Evolutionary conservation across 2,329 filamentous ascomycete species (phyloP).

Genomic region (Magnaporthiopsis rhizophila): DNA sequence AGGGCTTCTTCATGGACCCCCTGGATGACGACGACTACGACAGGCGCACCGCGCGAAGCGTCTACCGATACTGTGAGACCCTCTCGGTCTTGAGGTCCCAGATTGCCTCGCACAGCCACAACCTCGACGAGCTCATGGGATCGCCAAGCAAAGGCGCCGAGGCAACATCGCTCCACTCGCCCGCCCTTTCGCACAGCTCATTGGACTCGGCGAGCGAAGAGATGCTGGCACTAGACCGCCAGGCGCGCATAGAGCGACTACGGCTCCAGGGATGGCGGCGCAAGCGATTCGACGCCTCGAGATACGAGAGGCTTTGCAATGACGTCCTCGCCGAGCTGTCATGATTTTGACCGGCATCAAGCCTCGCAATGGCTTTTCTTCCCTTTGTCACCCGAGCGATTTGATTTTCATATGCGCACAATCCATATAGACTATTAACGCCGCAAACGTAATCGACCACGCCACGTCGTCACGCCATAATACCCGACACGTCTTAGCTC

Average conservation of each 20-base stretch:
- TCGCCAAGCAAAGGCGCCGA: constrained; percentile 12
- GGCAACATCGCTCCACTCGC: constrained; percentile 13
- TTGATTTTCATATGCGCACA: too few relatives aligned
- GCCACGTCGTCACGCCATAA: too few relatives aligned
- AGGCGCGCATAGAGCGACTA: constrained; percentile 45
- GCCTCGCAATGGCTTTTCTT: too few relatives aligned
- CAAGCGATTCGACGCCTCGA: constrained; percentile 43
- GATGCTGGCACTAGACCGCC: constrained; percentile 32
- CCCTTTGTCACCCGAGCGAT: too few relatives aligned
- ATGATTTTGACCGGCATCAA: constrained; percentile 11
- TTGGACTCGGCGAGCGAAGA: constrained; percentile 21
- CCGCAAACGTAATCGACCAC: too few relatives aligned
- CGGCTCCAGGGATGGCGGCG: constrained; percentile 47
- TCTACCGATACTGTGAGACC: constrained; percentile 41
- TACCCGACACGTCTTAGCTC: too few relatives aligned
- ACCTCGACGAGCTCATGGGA: constrained; percentile 33
- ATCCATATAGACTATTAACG: too few relatives aligned
- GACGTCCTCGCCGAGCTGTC: constrained; percentile 42
- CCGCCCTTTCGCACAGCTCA: too few relatives aligned
- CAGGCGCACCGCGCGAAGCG: constrained; percentile 26
- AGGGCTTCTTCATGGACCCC: constrained; percentile 13
- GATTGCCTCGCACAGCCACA: constrained; percentile 37
- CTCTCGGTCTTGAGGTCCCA: constrained; percentile 40
- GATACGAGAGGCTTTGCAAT: constrained; percentile 46
- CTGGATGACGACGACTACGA: constrained; percentile 23